Conservation (phyloP, 208 protist genomes). For the Crithidia mellificae region DNA sequence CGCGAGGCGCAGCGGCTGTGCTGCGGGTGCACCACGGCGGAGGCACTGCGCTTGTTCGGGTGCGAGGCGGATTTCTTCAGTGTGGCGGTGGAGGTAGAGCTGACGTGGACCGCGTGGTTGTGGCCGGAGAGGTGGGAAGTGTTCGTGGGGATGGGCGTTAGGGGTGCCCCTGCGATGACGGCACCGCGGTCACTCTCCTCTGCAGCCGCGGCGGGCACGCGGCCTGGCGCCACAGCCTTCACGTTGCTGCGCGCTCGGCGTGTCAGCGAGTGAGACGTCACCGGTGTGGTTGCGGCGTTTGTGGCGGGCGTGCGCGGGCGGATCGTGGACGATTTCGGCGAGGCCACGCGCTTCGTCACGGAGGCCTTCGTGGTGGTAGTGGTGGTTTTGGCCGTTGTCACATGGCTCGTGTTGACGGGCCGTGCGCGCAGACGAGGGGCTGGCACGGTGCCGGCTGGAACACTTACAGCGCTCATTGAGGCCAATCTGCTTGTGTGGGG, state of each 20-base stretch:
- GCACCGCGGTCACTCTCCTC: neutral
- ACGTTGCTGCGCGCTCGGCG: conserved; percentile 8
- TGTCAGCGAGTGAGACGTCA: conserved; percentile 1
- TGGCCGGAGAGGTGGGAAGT: conserved; percentile 7
- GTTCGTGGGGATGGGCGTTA: conserved; percentile 1
- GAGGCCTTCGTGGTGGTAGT: conserved; percentile 3
- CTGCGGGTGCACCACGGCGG: neutral
- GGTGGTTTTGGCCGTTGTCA: neutral
- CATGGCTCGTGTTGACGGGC: conserved; percentile 23
- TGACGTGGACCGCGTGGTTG: neutral
- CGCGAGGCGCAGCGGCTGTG: conserved; percentile 10
- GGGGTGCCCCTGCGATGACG: neutral
- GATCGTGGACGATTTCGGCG: conserved; percentile 3
- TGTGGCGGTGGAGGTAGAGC: neutral
- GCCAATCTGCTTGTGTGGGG: no score
- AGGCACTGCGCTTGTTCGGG: neutral
- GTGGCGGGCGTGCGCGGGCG: conserved; percentile 3
- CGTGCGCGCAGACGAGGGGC: conserved; percentile 21
- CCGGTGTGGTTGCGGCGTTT: neutral
- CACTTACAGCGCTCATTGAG: conserved; percentile 4
- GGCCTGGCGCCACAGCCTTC: neutral
- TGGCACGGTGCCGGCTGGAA: conserved; percentile 1
- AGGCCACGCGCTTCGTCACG: conserved; percentile 11
- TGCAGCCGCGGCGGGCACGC: neutral
- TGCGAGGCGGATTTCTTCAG: neutral